A percentile compares a stretch with the other conserved stretches of the same genome.
These are phyloP conservation scores for Colletotrichum nymphaeae DNA, from an alignment of 2,329 filamentous ascomycete genomes.

Conservation along the genomic window DNA sequence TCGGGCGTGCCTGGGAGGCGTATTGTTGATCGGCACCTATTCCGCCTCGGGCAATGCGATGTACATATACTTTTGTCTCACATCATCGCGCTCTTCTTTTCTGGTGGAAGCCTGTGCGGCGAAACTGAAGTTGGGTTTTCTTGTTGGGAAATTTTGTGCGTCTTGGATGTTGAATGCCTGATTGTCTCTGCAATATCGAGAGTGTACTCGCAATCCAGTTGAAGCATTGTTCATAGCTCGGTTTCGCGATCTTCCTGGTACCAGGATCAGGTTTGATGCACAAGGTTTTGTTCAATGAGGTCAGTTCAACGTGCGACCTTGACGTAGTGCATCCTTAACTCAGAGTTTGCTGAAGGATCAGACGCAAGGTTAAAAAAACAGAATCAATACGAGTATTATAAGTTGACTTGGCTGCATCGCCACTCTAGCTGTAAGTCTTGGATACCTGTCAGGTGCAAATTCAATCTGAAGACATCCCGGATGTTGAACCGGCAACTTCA, in stretches of 20 bases:
- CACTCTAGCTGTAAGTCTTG: too few relatives aligned
- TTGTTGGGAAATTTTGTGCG: not conserved
- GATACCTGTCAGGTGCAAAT: too few relatives aligned
- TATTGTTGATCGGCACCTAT: slow-evolving; percentile 25
- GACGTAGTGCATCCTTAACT: not conserved
- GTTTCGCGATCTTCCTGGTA: not conserved
- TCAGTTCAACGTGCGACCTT: not conserved
- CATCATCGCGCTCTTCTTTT: not conserved
- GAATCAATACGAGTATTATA: too few relatives aligned
- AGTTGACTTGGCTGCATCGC: not conserved
- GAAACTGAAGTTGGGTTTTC: not conserved
- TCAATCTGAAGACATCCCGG: too few relatives aligned
- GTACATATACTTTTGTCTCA: not conserved
- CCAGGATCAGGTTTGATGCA: not conserved
- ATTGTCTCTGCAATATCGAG: not conserved
- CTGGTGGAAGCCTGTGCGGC: not conserved
- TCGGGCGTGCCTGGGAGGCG: not conserved
- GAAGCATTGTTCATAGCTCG: not conserved
- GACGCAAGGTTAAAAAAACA: not conserved
- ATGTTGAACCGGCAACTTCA: not conserved
- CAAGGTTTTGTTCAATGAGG: not conserved
- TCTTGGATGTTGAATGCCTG: not conserved
- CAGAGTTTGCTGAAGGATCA: not conserved
- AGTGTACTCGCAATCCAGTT: too few relatives aligned
- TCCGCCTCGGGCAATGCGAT: slow-evolving; percentile 12